Evolutionary conservation across 768 basidiomycete species (phyloP), one percentile per base, ranked within the genome.

Genomic region (Tubosaeta sp.): DNA sequence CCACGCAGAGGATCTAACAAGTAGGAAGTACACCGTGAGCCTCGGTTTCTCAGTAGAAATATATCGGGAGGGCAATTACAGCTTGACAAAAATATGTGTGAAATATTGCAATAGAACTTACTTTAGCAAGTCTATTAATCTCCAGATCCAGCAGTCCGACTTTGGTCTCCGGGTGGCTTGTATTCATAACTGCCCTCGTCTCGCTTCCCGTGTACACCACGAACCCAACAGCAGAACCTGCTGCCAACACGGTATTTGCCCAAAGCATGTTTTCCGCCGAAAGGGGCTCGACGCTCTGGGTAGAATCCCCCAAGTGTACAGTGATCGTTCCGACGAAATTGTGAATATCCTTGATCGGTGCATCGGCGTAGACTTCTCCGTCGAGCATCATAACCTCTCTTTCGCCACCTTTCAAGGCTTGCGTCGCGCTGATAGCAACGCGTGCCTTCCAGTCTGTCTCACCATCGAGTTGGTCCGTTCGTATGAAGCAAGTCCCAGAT

Each of bases 381-480:
- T 92, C 87, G 22, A 94, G 69, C 14, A 69, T 61, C 49, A 85
- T 68, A 2, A 87, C 60, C 9, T 76, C 75, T 24, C 64, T 66
- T 43, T 86, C 82, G 19, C 79, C 54, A 14, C 61, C 64, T 45
- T 55, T 59, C 10, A 60, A 32, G 3, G 52, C 50, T 25, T 64
- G 64, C 10, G 63, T 58, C 16, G 18, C 47, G 30, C 54, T 38
- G 11, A 95, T 85, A 2, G 95, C 94, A 2, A 96, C 89, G 4
- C 90, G 82, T 44, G 97, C 74, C 67, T 99, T 99, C 96, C 96
- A 98, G 62, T 99, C 96, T 4, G 96, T 99, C 71, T 99, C 96
- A 38, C 96, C 96, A 57, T 99, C 96, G 25, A 99, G 77, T 64
- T 98, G 96, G 69, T 99, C 96, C 2, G 95, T 99, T 10, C 96